Conservation (phyloP, 1,139 yeast genomes). For the Zygosaccharomyces pseudobailii region DNA sequence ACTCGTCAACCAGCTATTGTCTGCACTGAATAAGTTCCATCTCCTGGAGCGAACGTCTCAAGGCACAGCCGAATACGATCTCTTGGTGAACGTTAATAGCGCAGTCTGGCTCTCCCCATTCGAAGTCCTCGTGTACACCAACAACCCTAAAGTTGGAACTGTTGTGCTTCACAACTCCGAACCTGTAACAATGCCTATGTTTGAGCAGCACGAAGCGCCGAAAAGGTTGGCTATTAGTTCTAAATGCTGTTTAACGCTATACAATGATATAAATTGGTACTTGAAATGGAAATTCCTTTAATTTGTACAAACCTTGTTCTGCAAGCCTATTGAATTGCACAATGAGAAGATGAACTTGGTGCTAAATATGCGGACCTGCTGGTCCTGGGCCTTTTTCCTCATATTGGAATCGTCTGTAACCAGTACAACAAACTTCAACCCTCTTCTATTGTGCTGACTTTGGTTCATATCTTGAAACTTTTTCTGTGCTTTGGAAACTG, state of each 20-base stretch:
- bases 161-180: slow-evolving; percentile 6
- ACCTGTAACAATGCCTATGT: not conserved
- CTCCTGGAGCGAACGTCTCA: slow-evolving; percentile 4
- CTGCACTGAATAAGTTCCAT: slow-evolving; percentile 1
- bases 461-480: slow-evolving; percentile 22
- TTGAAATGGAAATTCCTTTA: slow-evolving; percentile 21
- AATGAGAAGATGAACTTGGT: slow-evolving; percentile 33
- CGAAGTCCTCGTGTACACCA: slow-evolving; percentile 7
- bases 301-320: slow-evolving; percentile 28
- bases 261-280: slow-evolving; percentile 18
- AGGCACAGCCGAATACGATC: slow-evolving; percentile 2
- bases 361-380: slow-evolving; percentile 42
- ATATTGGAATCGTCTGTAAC: slow-evolving; percentile 72
- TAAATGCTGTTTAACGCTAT: slow-evolving; percentile 13
- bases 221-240: slow-evolving; percentile 14
- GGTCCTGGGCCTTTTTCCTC: slow-evolving; percentile 60
- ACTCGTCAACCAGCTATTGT: slow-evolving; percentile 1
- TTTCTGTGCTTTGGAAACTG: slow-evolving; percentile 32
- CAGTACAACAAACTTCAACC: slow-evolving; percentile 53
- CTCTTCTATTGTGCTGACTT: slow-evolving; percentile 29
- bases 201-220: not conserved
- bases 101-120: slow-evolving; percentile 5
- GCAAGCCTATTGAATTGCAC: slow-evolving; percentile 28
- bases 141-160: not conserved
- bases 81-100: slow-evolving; percentile 3